Conservation (phyloP, 139 green algal species). For the Eudorina sp. region DNA sequence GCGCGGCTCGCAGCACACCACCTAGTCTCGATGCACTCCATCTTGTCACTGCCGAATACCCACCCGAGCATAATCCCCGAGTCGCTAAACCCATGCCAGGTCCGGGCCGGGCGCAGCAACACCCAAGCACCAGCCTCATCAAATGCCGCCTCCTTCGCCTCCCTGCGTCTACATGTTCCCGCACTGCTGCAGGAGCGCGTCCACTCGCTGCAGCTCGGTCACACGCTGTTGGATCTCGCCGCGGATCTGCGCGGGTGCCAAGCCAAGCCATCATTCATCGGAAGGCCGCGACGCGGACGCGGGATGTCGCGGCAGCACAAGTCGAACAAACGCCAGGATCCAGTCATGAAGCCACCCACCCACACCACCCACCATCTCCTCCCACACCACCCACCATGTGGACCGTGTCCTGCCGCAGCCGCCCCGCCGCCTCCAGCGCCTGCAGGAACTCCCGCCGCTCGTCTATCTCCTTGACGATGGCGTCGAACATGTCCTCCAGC, state of each 20-base stretch:
- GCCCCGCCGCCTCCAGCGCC: conserved; percentile 44
- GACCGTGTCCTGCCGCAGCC: conserved; percentile 27
- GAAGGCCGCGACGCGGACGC: too few species aligned
- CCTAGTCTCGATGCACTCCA: too few species aligned
- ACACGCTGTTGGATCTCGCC: conserved; percentile 53
- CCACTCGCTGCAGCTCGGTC: conserved; percentile 49
- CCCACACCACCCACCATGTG: conserved; percentile 4
- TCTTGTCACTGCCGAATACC: too few species aligned
- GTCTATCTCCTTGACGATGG: conserved; percentile 43
- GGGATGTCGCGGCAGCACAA: too few species aligned
- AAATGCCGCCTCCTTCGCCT: too few species aligned
- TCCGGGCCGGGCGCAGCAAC: too few species aligned
- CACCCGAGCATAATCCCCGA: too few species aligned
- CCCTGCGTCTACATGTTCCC: neutral
- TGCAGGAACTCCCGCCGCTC: conserved; percentile 56
- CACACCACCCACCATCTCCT: neutral
- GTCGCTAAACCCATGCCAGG: too few species aligned
- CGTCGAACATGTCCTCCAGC: conserved; percentile 59
- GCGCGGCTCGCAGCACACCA: too few species aligned
- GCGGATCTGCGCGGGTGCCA: neutral
- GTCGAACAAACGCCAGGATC: too few species aligned
- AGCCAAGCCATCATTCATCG: too few species aligned
- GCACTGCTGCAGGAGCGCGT: conserved; percentile 41
- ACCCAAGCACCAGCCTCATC: too few species aligned
- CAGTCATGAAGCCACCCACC: neutral